Conservation (phyloP, 1,284 basidiomycete genomes). For the Apiotrichum laibachii region DNA sequence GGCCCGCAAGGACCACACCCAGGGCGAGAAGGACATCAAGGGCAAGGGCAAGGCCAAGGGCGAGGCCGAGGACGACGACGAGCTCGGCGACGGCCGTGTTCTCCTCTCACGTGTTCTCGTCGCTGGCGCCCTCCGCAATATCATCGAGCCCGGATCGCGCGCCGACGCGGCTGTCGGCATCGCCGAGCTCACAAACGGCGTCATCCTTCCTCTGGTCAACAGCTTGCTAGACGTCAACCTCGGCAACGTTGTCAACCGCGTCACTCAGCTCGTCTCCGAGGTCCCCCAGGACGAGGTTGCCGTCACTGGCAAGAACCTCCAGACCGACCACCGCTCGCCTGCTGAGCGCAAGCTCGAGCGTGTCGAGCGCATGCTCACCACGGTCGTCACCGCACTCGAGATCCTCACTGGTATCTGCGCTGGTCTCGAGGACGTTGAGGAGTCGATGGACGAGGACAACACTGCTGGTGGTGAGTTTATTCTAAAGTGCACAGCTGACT, state of each 20-base stretch:
- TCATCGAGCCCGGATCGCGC: slow-evolving; percentile 62
- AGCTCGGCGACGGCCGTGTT: slow-evolving; percentile 39
- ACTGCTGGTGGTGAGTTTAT: slow-evolving; percentile 31
- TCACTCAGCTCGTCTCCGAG: slow-evolving; percentile 59
- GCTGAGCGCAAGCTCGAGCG: slow-evolving; percentile 67
- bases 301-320: slow-evolving; percentile 37
- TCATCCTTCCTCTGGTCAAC: slow-evolving; percentile 69
- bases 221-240: slow-evolving; percentile 68
- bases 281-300: slow-evolving; percentile 50
- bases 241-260: slow-evolving; percentile 56
- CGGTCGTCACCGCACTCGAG: slow-evolving; percentile 75
- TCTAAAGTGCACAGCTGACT: slow-evolving; percentile 29
- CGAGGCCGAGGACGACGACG: slow-evolving; percentile 29
- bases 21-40: slow-evolving; percentile 43
- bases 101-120: slow-evolving; percentile 65
- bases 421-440: slow-evolving; percentile 68
- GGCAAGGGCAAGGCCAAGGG: slow-evolving; percentile 51
- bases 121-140: slow-evolving; percentile 74
- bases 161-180: slow-evolving; percentile 61
- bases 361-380: slow-evolving; percentile 70
- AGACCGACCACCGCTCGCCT: slow-evolving; percentile 63
- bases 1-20: slow-evolving; percentile 53
- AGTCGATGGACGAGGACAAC: slow-evolving; percentile 43
- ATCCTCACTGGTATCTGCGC: slow-evolving; percentile 82
- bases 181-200: slow-evolving; percentile 55